A percentile compares a stretch with the other conserved stretches of the same genome.
phyloP scores from a whole-genome alignment of 2,329 filamentous ascomycete species.

The Colletotrichum camelliae region DNA sequence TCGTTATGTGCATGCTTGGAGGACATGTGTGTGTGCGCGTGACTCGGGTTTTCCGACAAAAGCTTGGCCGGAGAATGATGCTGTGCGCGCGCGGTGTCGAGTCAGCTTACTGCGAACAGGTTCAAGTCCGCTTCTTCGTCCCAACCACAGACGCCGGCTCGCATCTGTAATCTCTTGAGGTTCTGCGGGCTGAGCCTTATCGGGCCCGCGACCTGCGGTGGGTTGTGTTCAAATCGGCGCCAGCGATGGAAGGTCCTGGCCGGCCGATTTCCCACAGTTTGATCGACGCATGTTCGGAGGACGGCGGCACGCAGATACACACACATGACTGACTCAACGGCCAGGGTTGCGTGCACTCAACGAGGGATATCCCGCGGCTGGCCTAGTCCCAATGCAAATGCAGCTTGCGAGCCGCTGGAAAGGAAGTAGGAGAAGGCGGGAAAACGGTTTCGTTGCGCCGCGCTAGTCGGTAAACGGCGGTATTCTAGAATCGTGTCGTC shows the following conservation, averaged over 20 bases:
- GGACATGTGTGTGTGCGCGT: neutral
- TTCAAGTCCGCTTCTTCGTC: neutral
- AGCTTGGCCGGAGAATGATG: neutral
- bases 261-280: neutral
- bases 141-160: neutral
- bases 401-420: neutral
- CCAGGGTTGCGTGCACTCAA: neutral
- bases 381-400: neutral
- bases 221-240: neutral
- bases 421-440: neutral
- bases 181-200: conserved; percentile 6
- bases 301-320: neutral
- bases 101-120: neutral
- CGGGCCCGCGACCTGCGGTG: neutral
- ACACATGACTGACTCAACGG: conserved; percentile 4
- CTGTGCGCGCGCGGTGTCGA: neutral
- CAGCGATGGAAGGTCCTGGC: neutral
- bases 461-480: neutral
- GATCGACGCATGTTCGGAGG: conserved; percentile 6
- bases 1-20: neutral
- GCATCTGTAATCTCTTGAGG: neutral
- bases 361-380: neutral
- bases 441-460: neutral
- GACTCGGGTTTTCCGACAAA: neutral
- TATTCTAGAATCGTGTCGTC: neutral